Conservation (phyloP, 164 flowering plant genomes). For the Annona cherimola region DNA sequence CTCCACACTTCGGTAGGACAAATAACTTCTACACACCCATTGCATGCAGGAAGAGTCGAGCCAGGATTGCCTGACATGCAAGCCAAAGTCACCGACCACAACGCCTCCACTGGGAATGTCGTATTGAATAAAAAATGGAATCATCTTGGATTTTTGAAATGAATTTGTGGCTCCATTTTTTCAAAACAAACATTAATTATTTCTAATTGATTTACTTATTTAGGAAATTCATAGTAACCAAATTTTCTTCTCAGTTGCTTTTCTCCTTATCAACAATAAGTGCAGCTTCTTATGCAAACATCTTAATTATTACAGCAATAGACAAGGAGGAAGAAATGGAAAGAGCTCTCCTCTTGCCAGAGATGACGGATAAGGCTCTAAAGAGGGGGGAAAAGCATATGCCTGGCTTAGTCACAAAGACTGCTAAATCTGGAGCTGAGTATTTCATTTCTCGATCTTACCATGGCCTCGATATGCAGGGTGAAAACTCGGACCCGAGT, state of each 20-base stretch:
- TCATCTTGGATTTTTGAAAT: too few species aligned
- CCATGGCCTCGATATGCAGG: conserved; percentile 70
- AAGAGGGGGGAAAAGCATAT: conserved; percentile 42
- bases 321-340: conserved; percentile 27
- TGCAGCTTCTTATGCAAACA: not conserved
- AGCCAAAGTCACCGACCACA: too few species aligned
- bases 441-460: conserved; percentile 60
- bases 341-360: conserved; percentile 41
- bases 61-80: too few species aligned
- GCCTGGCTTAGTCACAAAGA: conserved; percentile 29
- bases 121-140: too few species aligned
- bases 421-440: conserved; percentile 72
- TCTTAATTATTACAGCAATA: not conserved
- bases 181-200: not conserved
- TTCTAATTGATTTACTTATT: not conserved
- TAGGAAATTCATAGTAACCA: not conserved
- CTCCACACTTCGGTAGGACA: too few species aligned
- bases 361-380: conserved; percentile 58
- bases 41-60: too few species aligned
- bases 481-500: conserved; percentile 31
- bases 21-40: too few species aligned
- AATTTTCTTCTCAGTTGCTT: not conserved
- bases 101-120: too few species aligned
- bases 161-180: too few species aligned
- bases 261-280: not conserved